phyloP scores from a whole-genome alignment of 352 stramenopile species.

The Phytophthora pistaciae region DNA sequence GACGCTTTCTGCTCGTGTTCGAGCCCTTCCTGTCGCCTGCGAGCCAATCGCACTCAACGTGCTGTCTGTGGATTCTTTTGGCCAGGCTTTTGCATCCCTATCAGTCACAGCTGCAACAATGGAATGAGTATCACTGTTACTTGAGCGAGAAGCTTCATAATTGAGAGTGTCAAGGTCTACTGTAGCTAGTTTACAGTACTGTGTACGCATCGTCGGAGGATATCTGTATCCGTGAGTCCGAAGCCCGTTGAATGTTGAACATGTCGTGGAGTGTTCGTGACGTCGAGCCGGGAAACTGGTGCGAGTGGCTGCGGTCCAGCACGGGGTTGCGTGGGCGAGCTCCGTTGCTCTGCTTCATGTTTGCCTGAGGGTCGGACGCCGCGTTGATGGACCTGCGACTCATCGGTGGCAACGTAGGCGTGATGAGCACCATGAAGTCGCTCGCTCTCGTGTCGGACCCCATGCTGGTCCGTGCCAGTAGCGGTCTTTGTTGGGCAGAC shows the following conservation, averaged over 20 bases:
- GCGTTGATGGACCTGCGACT: constrained; percentile 7
- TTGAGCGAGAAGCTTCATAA: constrained; percentile 10
- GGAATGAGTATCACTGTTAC: background rate
- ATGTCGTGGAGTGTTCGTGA: constrained; percentile 39
- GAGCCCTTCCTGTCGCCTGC: background rate
- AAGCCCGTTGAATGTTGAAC: constrained; percentile 35
- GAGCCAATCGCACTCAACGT: background rate
- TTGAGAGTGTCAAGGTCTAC: background rate
- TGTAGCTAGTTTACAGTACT: constrained; percentile 18
- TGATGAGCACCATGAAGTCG: constrained; percentile 35
- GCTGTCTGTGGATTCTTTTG: background rate
- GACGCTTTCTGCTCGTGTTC: background rate
- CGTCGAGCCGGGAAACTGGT: constrained; percentile 35
- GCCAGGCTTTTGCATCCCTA: background rate
- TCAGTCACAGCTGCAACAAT: background rate
- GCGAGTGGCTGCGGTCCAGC: constrained; percentile 27
- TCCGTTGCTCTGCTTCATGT: constrained; percentile 11
- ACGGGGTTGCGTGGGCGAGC: constrained; percentile 6
- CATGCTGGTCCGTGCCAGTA: constrained; percentile 31
- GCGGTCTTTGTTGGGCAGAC: constrained; percentile 21
- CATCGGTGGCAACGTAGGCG: constrained; percentile 12
- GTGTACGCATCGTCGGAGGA: constrained; percentile 27
- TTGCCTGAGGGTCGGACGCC: constrained; percentile 11
- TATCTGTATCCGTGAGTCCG: constrained; percentile 16
- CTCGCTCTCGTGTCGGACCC: constrained; percentile 25